Conservation (phyloP, 805 yeast species). For the Cyberlindnera sargentensis region DNA sequence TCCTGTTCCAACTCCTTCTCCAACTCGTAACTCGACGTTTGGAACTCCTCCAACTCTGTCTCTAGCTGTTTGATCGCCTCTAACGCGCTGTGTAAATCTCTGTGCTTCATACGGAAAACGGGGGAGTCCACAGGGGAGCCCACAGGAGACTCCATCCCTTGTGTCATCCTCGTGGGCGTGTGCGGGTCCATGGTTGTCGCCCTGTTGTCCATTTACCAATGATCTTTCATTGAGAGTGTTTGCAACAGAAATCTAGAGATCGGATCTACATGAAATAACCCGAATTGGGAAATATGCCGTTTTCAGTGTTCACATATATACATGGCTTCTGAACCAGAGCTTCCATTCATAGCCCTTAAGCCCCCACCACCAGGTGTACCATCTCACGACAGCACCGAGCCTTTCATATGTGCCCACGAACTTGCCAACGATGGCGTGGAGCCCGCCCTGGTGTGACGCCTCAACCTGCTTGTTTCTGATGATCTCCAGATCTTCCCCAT, state of each 20-base stretch:
- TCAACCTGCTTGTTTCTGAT: not conserved
- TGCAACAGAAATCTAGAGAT: too few relatives aligned
- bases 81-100: conserved; percentile 25
- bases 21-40: conserved; percentile 35
- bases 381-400: conserved; percentile 1
- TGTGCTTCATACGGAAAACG: conserved; percentile 17
- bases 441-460: not conserved
- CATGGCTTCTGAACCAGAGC: not conserved
- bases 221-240: too few relatives aligned
- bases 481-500: conserved; percentile 53
- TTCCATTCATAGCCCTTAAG: conserved; percentile 1
- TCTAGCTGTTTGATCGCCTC: conserved; percentile 35
- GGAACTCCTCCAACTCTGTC: conserved; percentile 35
- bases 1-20: conserved; percentile 40
- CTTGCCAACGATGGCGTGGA: not conserved
- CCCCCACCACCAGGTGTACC: conserved; percentile 4
- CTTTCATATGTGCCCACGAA: not conserved
- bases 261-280: too few relatives aligned
- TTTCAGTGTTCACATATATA: not conserved
- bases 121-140: conserved; percentile 7
- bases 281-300: too few relatives aligned
- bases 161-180: too few relatives aligned
- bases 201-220: too few relatives aligned
- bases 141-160: too few relatives aligned
- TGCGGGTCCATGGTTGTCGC: too few relatives aligned